Conservation (phyloP, 1,284 basidiomycete species). For the Schizophyllum amplum region DNA sequence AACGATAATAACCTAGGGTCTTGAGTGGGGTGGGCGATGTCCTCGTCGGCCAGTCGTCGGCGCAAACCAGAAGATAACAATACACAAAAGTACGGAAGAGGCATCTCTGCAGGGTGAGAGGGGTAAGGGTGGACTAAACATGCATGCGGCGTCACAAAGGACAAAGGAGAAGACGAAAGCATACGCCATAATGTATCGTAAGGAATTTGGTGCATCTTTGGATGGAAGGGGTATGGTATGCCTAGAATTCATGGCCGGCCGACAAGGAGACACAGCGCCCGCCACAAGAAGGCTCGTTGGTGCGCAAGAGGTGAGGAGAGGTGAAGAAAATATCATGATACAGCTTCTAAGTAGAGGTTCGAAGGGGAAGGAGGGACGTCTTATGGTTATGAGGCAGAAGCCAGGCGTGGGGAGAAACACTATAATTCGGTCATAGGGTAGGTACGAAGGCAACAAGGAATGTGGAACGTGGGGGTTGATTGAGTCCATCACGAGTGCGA, state of each 20-base stretch:
- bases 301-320: background rate
- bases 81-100: background rate
- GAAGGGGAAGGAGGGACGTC: background rate
- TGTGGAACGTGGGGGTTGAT: slow-evolving; percentile 8
- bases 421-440: background rate
- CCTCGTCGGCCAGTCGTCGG: background rate
- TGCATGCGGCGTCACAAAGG: no score
- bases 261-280: background rate
- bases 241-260: background rate
- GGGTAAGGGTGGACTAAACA: no score
- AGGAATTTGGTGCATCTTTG: no score
- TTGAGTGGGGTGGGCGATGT: background rate
- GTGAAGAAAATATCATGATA: background rate
- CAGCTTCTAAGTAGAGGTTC: background rate
- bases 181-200: background rate
- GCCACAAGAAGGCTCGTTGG: background rate
- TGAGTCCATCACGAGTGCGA: slow-evolving; percentile 13
- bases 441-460: background rate
- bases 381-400: background rate
- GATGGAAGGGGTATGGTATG: background rate
- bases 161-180: slow-evolving; percentile 7
- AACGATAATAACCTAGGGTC: background rate
- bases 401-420: background rate
- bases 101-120: no score
- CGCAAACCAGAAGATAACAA: background rate